phyloP scores from a whole-genome alignment of 345 rosid genomes.

The Theobroma cacao region DNA sequence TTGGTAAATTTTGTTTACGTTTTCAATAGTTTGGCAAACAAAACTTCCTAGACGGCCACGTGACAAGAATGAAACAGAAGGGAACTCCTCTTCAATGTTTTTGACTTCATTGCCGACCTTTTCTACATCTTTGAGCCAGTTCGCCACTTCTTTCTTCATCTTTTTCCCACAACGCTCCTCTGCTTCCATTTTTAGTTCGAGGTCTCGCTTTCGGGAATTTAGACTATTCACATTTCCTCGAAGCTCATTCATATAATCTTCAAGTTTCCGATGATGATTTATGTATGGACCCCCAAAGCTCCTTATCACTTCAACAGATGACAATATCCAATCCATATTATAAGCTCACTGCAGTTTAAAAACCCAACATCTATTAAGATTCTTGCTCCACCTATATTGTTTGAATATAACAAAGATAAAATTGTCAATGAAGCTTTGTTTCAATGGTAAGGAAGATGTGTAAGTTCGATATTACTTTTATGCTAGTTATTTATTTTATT shows the following conservation, averaged over 20 bases:
- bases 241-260: not conserved
- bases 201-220: not conserved
- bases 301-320: not conserved
- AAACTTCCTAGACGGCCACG: not conserved
- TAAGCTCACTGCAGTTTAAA: not conserved
- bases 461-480: no score
- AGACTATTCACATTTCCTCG: not conserved
- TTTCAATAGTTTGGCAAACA: not conserved
- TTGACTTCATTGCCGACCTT: not conserved
- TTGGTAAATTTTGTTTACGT: not conserved
- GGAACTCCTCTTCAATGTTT: not conserved
- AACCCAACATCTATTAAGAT: no score
- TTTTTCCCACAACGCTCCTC: not conserved
- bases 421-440: no score
- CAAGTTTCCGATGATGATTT: not conserved
- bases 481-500: no score
- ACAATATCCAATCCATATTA: not conserved
- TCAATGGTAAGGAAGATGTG: no score
- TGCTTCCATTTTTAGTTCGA: not conserved
- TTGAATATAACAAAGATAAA: no score
- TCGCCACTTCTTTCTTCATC: conserved; percentile 3
- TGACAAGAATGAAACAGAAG: not conserved
- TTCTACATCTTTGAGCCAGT: not conserved
- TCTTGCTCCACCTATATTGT: no score
- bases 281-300: not conserved